Percentiles rank a stretch among this genome's conserved stretches.
Conservation (phyloP, 768 basidiomycete species). For the Termitomyces sp. region DNA sequence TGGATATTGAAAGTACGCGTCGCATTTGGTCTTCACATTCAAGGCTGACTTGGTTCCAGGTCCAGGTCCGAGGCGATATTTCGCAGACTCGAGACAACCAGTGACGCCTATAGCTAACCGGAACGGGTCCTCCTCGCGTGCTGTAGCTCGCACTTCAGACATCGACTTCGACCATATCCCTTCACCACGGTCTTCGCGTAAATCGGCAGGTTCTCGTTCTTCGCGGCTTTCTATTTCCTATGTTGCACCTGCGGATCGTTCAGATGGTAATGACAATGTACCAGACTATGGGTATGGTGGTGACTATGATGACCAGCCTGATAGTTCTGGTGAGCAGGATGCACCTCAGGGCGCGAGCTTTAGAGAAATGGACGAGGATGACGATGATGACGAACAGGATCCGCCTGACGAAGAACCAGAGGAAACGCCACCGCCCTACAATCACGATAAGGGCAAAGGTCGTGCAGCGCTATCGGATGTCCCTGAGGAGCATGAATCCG, state of each 20-base stretch:
- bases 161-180: conserved; percentile 60
- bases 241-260: conserved; percentile 25
- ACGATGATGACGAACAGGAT: conserved; percentile 31
- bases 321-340: conserved; percentile 14
- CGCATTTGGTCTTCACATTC: background rate
- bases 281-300: conserved; percentile 21
- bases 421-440: conserved; percentile 19
- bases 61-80: conserved; percentile 40
- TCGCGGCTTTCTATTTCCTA: conserved; percentile 35
- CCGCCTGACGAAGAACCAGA: conserved; percentile 27
- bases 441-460: conserved; percentile 13
- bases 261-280: conserved; percentile 21
- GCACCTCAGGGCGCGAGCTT: conserved; percentile 37
- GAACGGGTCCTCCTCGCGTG: conserved; percentile 36
- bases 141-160: conserved; percentile 47
- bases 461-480: conserved; percentile 20
- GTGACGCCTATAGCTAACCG: conserved; percentile 37
- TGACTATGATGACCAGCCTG: conserved; percentile 25
- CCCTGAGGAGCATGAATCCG: conserved; percentile 40
- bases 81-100: conserved; percentile 34
- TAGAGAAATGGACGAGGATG: conserved; percentile 44
- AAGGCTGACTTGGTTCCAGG: conserved; percentile 23
- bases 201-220: conserved; percentile 31
- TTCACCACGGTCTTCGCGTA: conserved; percentile 42
- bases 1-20: conserved; percentile 67